Base-by-base conservation (phyloP, 2,329 filamentous ascomycete species). In the Microcyclosporella mali region DNA sequence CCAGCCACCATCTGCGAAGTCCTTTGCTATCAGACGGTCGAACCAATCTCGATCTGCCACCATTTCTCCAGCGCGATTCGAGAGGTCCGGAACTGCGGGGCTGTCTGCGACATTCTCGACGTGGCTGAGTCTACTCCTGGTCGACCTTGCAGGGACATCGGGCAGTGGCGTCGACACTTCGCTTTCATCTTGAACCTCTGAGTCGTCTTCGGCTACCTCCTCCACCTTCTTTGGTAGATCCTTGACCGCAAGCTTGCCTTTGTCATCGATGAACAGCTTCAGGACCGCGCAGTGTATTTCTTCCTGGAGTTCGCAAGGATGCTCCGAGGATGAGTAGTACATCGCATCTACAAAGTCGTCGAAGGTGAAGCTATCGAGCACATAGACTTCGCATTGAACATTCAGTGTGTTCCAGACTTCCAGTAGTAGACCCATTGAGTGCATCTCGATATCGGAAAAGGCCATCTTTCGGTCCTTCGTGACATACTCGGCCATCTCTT, bases 371-470 rank as follows among this genome's bases (percentile, higher is more conserved):
- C 90, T 97, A 64, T 98, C 92, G 18, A 98, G 74, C 58, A 87
- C 80, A 60, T 94, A 94, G 14, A 95, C 84, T 58, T 95, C 88
- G 60, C 88, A 94, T 61, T 95, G 95, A n/a, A 98, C 90, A 58
- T 95, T 98, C 27, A 98, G 74, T 0, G 89, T 95, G 56, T 95
- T 88, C 92, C 92, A 98, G 0, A 86, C 87, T 66, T 95, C 90
- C 17, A 98, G 69, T 12, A 97, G 70, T 2, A 81, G 76, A 0
- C 89, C 88, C n/a, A 95, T 79, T 3, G 88, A 90, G 56, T 84
- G 81, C 79, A 90, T 92, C 15, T 82, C 70, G 41, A 97, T 80
- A 30, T 81, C 78, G 33, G 58, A 62, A 42, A 65, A 61, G 16
- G 38, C 17, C 18, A 58, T 51, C 21, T 75, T 71, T 40, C 72